A percentile compares a stretch with the other conserved stretches of the same genome.
Evolutionary conservation across 2,329 filamentous ascomycete genomes (phyloP).

Genomic region (Elsinoe fawcettii): DNA sequence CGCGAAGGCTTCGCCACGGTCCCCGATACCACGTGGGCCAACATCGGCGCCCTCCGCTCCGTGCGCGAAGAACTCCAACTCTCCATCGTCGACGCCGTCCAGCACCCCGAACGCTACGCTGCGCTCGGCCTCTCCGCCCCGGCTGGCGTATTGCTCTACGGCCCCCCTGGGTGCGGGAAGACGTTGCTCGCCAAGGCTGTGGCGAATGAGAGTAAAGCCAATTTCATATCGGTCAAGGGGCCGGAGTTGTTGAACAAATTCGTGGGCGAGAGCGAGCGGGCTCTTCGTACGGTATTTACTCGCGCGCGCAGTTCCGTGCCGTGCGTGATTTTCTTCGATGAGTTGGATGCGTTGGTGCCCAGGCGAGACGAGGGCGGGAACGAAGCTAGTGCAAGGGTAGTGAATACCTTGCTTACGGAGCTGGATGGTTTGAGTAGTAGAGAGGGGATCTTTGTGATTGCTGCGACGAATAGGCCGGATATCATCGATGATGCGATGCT

Average conservation of each 20-base stretch:
- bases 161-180: slow-evolving; percentile 92
- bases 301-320: slow-evolving; percentile 79
- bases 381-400: slow-evolving; percentile 79
- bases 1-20: slow-evolving; percentile 93
- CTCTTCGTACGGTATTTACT: slow-evolving; percentile 84
- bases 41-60: slow-evolving; percentile 77
- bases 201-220: slow-evolving; percentile 88
- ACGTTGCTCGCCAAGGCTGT: slow-evolving; percentile 94
- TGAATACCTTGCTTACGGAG: slow-evolving; percentile 91
- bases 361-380: slow-evolving; percentile 67
- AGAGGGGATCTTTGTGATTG: slow-evolving; percentile 85
- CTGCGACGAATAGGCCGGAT: slow-evolving; percentile 88
- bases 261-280: slow-evolving; percentile 90
- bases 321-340: slow-evolving; percentile 96
- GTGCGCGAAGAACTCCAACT: slow-evolving; percentile 74
- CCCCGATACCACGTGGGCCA: slow-evolving; percentile 83
- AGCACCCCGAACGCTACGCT: slow-evolving; percentile 67
- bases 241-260: slow-evolving; percentile 96
- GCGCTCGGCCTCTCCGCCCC: slow-evolving; percentile 71
- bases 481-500: slow-evolving; percentile 96
- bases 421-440: slow-evolving; percentile 77
- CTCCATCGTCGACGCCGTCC: slow-evolving; percentile 86
- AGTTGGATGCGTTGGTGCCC: slow-evolving; percentile 87
- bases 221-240: slow-evolving; percentile 97
- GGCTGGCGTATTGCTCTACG: slow-evolving; percentile 88